Conservation (phyloP, 2,329 filamentous ascomycete species). For the Aureobasidium sp. region DNA sequence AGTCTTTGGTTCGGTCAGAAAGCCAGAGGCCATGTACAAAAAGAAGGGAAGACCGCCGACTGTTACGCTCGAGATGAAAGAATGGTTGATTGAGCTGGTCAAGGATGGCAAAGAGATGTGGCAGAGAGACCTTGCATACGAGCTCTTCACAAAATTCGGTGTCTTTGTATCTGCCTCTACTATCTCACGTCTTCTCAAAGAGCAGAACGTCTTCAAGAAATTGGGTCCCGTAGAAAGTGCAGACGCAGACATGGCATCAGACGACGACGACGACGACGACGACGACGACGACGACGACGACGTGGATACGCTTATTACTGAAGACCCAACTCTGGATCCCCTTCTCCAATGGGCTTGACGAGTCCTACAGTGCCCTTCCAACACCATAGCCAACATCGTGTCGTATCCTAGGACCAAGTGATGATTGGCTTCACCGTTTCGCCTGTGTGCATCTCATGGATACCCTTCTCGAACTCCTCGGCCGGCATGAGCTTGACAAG, state of each 20-base stretch:
- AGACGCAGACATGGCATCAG: neutral
- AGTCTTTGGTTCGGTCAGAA: neutral
- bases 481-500: constrained; percentile 37
- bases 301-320: neutral
- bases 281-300: neutral
- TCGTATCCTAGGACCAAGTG: constrained; percentile 7
- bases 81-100: neutral
- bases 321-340: neutral
- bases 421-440: constrained; percentile 16
- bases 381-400: neutral
- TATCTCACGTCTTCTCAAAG: constrained; percentile 3
- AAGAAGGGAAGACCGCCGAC: neutral
- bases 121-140: constrained; percentile 1
- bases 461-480: constrained; percentile 32
- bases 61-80: constrained; percentile 1
- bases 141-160: neutral
- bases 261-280: neutral
- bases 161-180: constrained; percentile 1
- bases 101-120: constrained; percentile 2
- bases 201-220: neutral
- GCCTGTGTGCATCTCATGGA: constrained; percentile 34
- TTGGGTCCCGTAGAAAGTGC: neutral
- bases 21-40: neutral
- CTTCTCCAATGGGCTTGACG: neutral
- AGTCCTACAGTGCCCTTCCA: neutral